These are phyloP conservation scores for Aspergillus cristatus DNA, from an alignment of 495 filamentous ascomycete genomes.

Conservation along the genomic window DNA sequence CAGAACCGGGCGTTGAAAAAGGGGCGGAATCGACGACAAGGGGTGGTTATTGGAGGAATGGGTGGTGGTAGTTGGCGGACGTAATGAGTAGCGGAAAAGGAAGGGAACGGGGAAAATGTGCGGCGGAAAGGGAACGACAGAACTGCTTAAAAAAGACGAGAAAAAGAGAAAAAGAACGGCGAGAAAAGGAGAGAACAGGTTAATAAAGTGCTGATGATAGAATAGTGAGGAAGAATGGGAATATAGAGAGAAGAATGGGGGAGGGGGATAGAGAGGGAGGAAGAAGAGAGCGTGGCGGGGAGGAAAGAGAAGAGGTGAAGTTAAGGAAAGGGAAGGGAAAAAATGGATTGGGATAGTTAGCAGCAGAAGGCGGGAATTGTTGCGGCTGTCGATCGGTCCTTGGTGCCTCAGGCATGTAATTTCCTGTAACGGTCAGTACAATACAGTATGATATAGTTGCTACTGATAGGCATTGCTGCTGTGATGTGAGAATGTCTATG, in stretches of 20 bases:
- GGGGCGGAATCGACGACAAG: conserved; percentile 3
- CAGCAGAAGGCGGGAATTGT: conserved; percentile 18
- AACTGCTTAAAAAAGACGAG: conserved; percentile 2
- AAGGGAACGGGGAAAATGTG: conserved; percentile 10
- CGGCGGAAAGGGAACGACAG: conserved; percentile 9
- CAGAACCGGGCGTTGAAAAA: conserved; percentile 35
- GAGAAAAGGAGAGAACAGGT: not conserved
- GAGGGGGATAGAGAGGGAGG: conserved; percentile 6
- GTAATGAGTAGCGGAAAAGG: conserved; percentile 1
- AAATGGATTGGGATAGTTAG: conserved; percentile 11
- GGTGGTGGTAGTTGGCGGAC: conserved; percentile 1
- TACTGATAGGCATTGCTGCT: no score
- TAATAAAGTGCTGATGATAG: not conserved
- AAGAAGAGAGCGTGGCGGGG: conserved; percentile 12
- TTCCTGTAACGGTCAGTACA: not conserved
- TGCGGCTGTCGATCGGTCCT: conserved; percentile 8
- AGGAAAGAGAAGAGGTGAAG: conserved; percentile 8
- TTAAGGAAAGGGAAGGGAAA: conserved; percentile 11
- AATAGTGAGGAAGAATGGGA: no score
- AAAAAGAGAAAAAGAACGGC: conserved; percentile 1
- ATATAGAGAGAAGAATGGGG: conserved; percentile 4
- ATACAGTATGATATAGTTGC: no score
- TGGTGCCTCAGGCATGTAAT: conserved; percentile 5
- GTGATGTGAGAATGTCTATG: no score
- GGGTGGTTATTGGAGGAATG: conserved; percentile 2